Percentiles rank a stretch among this genome's conserved stretches.
Conservation (phyloP, 257 asterid species). For the Avicennia marina region DNA sequence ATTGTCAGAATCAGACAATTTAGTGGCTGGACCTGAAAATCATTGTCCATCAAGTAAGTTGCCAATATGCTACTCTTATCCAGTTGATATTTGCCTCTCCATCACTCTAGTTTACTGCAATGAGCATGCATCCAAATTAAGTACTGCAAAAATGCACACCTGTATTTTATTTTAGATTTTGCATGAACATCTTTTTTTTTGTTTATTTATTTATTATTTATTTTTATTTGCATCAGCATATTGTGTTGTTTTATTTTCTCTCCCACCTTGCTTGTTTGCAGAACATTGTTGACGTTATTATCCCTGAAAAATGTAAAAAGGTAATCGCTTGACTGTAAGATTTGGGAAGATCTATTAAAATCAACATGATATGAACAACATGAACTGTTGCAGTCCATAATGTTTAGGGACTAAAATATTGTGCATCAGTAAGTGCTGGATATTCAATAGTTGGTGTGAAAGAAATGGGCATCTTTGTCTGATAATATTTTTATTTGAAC, state of each 20-base stretch:
- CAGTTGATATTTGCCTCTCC: not conserved
- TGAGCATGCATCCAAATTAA: not conserved
- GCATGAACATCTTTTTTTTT: not conserved
- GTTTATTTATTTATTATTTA: not conserved
- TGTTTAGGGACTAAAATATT: too few species aligned
- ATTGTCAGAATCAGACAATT: slow-evolving; percentile 29
- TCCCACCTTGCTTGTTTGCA: not conserved
- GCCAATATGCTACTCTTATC: slow-evolving; percentile 2
- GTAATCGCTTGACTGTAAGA: too few species aligned
- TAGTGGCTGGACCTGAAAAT: slow-evolving; percentile 30
- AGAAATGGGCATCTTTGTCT: slow-evolving; percentile 1
- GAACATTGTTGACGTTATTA: not conserved
- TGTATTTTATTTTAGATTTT: too few species aligned
- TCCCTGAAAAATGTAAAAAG: not conserved
- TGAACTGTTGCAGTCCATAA: not conserved
- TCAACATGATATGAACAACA: too few species aligned
- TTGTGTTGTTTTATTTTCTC: not conserved
- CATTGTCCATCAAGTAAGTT: slow-evolving; percentile 50
- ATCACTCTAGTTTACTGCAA: not conserved
- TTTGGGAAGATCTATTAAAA: too few species aligned
- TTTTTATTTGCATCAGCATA: not conserved
- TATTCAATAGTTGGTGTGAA: slow-evolving; percentile 1
- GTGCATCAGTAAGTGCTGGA: slow-evolving; percentile 2
- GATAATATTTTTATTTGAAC: slow-evolving; percentile 5
- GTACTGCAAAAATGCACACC: not conserved